These are phyloP conservation scores for Hordeum marinum DNA, from an alignment of 176 grass and related monocot genomes.

Conservation along the genomic window DNA sequence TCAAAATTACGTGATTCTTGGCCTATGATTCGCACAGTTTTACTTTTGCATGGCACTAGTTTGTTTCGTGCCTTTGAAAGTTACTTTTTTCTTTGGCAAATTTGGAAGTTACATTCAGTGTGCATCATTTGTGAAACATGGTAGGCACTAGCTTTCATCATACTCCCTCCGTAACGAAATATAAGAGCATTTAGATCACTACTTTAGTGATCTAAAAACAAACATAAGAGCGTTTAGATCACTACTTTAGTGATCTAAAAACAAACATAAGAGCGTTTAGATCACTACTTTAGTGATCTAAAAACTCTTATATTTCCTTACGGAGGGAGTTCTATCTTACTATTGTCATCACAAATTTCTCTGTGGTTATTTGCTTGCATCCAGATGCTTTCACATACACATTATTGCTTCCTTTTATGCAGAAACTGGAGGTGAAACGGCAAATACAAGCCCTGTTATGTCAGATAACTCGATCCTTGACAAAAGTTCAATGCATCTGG, in stretches of 20 bases:
- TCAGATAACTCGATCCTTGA: constrained; percentile 30
- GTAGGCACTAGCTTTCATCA: background rate
- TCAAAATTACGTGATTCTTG: background rate
- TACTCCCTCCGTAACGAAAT: no score
- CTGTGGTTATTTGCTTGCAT: background rate
- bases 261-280: no score
- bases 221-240: no score
- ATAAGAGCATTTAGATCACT: no score
- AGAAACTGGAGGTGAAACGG: constrained; percentile 53
- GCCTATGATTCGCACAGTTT: background rate
- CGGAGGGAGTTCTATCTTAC: background rate
- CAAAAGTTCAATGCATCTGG: background rate
- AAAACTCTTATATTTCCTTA: no score
- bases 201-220: no score
- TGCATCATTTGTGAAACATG: background rate
- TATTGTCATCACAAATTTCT: background rate
- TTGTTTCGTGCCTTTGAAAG: constrained; percentile 3
- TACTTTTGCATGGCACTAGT: background rate
- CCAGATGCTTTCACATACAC: background rate
- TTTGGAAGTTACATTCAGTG: constrained; percentile 7
- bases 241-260: no score
- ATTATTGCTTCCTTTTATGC: constrained; percentile 13
- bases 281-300: no score
- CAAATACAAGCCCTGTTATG: constrained; percentile 28
- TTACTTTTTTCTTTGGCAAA: no score